Conservation (phyloP, 2,329 filamentous ascomycete genomes). For the Nakataea oryzae region DNA sequence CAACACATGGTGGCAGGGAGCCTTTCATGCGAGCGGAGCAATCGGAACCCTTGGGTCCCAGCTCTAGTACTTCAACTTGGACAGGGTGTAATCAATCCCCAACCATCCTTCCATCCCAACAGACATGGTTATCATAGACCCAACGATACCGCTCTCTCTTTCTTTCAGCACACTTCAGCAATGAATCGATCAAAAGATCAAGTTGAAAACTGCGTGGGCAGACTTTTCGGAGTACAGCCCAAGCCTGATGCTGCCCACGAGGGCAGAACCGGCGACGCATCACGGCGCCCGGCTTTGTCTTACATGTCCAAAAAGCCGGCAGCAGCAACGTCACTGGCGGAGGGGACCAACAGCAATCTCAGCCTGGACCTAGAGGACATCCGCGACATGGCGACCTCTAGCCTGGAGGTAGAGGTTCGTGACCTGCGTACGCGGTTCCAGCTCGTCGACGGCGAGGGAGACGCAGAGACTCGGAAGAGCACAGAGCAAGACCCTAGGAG, state of each 20-base stretch:
- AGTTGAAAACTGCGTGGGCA: not conserved
- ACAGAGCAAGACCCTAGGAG: slow-evolving; percentile 19
- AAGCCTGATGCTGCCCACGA: not conserved
- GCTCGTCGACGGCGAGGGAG: slow-evolving; percentile 15
- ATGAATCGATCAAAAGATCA: not conserved
- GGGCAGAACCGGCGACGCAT: not conserved
- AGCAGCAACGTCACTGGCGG: not conserved
- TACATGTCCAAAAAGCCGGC: not conserved
- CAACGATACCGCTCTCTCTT: not conserved
- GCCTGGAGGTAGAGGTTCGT: not conserved
- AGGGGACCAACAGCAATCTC: not conserved
- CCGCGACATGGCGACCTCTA: not conserved
- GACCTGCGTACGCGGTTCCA: slow-evolving; percentile 7
- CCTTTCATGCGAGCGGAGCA: not conserved
- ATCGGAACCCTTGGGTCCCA: not conserved
- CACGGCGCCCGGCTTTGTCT: not conserved
- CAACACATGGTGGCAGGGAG: not conserved
- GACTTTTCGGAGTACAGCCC: not conserved
- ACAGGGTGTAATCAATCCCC: not conserved
- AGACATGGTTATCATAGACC: not conserved
- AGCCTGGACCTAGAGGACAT: not conserved
- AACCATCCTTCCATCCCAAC: not conserved
- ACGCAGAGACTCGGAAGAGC: slow-evolving; percentile 28
- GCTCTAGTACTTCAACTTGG: not conserved
- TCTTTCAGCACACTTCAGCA: not conserved